Percentiles rank a stretch among this genome's conserved stretches.
Evolutionary conservation across 129 eudicot genomes (phyloP).

Genomic region (Artemisia tridentata): DNA sequence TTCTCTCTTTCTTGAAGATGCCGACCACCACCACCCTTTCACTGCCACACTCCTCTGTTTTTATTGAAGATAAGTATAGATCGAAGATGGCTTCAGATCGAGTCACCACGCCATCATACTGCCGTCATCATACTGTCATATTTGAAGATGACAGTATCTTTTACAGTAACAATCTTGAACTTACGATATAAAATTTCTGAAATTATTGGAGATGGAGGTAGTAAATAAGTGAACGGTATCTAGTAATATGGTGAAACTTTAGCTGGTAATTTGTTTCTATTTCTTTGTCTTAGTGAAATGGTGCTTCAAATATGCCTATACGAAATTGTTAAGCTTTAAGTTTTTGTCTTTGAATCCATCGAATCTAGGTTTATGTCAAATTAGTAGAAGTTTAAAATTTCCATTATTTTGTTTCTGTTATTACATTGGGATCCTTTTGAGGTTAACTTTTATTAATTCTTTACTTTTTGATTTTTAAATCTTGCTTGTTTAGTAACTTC

Average conservation of each 20-base stretch:
- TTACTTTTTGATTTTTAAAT: background rate
- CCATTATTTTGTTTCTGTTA: no score
- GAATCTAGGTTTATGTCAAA: background rate
- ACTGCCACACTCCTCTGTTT: no score
- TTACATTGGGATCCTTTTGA: no score
- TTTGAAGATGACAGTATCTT: no score
- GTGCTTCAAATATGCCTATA: background rate
- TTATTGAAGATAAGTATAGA: no score
- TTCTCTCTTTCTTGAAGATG: no score
- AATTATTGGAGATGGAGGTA: constrained; percentile 4
- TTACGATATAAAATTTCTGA: background rate
- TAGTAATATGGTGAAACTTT: background rate
- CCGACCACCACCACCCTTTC: no score
- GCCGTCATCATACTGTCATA: no score
- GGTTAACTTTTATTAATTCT: background rate
- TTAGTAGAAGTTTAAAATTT: background rate
- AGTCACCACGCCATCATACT: no score
- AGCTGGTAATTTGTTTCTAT: background rate
- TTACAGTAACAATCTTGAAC: no score
- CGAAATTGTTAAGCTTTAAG: background rate
- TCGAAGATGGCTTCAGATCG: no score
- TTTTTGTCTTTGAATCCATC: background rate
- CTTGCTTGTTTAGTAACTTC: background rate
- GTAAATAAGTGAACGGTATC: background rate
- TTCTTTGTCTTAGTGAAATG: background rate